Conservation (phyloP, 805 yeast genomes). For the Candida glaebosa region DNA sequence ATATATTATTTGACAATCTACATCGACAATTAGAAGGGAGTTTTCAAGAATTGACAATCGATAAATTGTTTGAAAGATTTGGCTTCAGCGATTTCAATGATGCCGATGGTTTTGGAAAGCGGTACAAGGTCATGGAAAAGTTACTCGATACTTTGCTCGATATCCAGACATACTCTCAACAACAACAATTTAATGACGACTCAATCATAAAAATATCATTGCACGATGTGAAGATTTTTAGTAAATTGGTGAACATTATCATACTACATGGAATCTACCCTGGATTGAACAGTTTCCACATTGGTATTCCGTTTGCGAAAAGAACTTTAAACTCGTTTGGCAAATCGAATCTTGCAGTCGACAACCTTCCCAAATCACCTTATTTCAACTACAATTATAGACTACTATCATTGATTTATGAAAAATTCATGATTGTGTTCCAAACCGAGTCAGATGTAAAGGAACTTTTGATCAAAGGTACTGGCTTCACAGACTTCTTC, state of each 20-base stretch:
- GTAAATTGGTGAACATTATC: conserved; percentile 58
- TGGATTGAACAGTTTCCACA: conserved; percentile 46
- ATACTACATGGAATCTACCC: conserved; percentile 73
- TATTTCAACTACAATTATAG: conserved; percentile 13
- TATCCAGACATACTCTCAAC: conserved; percentile 37
- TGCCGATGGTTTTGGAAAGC: conserved; percentile 1
- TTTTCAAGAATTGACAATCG: conserved; percentile 21
- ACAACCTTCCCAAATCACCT: conserved; percentile 10
- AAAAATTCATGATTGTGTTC: conserved; percentile 32
- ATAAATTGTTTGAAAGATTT: conserved; percentile 11
- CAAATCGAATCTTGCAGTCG: conserved; percentile 22
- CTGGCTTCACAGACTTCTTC: conserved; percentile 62
- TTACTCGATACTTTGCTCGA: conserved; percentile 34
- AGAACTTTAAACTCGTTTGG: conserved; percentile 53
- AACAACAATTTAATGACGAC: conserved; percentile 19
- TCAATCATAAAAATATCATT: conserved; percentile 63
- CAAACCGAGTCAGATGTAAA: conserved; percentile 44
- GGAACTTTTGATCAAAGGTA: conserved; percentile 57
- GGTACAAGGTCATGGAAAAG: conserved; percentile 21
- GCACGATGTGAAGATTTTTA: conserved; percentile 78
- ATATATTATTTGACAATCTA: conserved; percentile 28
- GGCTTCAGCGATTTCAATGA: conserved; percentile 4
- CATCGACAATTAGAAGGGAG: conserved; percentile 21
- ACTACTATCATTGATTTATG: conserved; percentile 27
- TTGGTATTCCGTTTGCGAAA: conserved; percentile 63